These are phyloP conservation scores for Thalassiosira ordinaria DNA, from an alignment of 352 stramenopile species.

Conservation along the genomic window DNA sequence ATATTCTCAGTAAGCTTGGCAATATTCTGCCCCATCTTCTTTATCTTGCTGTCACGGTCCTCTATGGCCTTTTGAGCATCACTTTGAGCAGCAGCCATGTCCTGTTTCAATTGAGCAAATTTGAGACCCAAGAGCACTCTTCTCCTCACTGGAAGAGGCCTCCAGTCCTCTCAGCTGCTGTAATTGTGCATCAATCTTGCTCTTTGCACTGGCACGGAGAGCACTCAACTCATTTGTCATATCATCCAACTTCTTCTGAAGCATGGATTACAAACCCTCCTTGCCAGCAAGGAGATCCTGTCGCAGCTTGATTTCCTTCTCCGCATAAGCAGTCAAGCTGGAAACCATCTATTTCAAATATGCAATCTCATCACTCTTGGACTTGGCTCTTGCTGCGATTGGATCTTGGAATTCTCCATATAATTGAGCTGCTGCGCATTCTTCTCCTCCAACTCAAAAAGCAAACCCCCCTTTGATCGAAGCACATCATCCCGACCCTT, in stretches of 20 bases:
- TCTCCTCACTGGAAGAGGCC: no score
- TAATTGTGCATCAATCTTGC: no score
- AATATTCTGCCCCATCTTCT: slow-evolving; percentile 41
- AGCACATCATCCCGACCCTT: no score
- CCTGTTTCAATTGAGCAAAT: no score
- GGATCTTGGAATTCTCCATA: slow-evolving; percentile 15
- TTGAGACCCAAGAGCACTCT: no score
- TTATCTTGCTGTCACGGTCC: slow-evolving; percentile 31
- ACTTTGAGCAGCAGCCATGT: slow-evolving; percentile 9
- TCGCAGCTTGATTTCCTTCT: slow-evolving; percentile 56
- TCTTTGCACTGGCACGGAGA: slow-evolving; percentile 33
- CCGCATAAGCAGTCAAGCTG: slow-evolving; percentile 36
- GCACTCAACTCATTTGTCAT: slow-evolving; percentile 41
- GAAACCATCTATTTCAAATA: slow-evolving; percentile 45
- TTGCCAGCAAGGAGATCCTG: slow-evolving; percentile 49
- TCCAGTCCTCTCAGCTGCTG: no score
- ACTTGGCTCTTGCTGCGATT: slow-evolving; percentile 24
- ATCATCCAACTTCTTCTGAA: slow-evolving; percentile 49
- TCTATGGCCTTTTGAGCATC: slow-evolving; percentile 37
- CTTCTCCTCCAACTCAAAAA: slow-evolving; percentile 37
- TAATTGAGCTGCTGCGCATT: slow-evolving; percentile 23
- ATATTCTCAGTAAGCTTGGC: slow-evolving; percentile 24
- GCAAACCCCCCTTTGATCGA: slow-evolving; percentile 13
- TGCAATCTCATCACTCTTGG: slow-evolving; percentile 46
- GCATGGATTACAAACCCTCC: slow-evolving; percentile 39